These are phyloP conservation scores for Thraustochytrium striatum DNA, from an alignment of 352 stramenopile genomes.

Conservation along the genomic window DNA sequence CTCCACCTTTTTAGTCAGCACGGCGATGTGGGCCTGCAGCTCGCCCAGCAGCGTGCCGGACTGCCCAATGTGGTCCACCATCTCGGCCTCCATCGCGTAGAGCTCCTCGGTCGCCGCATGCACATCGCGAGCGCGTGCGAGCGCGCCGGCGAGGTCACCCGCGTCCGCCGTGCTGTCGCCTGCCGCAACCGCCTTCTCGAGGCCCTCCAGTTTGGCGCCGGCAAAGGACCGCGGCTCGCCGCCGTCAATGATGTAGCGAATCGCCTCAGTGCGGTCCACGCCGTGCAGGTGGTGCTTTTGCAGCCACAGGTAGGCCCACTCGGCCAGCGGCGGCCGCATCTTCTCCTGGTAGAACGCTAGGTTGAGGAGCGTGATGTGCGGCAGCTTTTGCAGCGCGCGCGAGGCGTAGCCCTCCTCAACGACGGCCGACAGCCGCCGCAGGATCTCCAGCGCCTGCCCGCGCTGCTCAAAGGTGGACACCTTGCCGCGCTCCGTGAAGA, in stretches of 20 bases:
- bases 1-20: constrained; percentile 45
- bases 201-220: not conserved
- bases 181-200: not conserved
- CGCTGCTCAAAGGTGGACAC: constrained; percentile 41
- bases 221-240: constrained; percentile 13
- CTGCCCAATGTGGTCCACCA: constrained; percentile 41
- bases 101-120: constrained; percentile 45
- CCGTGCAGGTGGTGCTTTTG: constrained; percentile 51
- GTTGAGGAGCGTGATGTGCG: constrained; percentile 80
- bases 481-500: constrained; percentile 44
- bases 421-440: constrained; percentile 59
- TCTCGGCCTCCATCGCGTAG: constrained; percentile 41
- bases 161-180: not conserved
- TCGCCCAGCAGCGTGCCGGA: constrained; percentile 20
- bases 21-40: constrained; percentile 38
- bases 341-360: constrained; percentile 73
- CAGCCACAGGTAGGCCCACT: constrained; percentile 74
- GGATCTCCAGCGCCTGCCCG: constrained; percentile 53
- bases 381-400: constrained; percentile 75
- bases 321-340: constrained; percentile 70
- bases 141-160: not conserved
- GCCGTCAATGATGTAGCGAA: constrained; percentile 50
- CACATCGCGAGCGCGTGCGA: not conserved
- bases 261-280: constrained; percentile 28
- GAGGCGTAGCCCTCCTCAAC: constrained; percentile 67